A percentile compares a stretch with the other conserved stretches of the same genome.
Evolutionary conservation across 306 rosid species (phyloP).

Genomic region (Trichosanthes cucumerina): DNA sequence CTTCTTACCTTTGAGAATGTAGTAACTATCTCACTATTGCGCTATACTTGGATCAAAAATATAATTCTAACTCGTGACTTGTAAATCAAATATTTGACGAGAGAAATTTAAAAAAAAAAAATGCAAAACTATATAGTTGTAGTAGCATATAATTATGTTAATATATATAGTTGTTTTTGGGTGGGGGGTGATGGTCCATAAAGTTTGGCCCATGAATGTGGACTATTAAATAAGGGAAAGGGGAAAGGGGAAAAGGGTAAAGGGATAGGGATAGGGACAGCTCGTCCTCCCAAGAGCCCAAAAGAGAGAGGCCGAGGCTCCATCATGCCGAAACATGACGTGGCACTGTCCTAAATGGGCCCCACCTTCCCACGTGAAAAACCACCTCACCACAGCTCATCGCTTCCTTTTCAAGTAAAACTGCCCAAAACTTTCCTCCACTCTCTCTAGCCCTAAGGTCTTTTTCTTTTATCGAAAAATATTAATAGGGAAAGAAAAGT

Average conservation of each 20-base stretch:
- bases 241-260: not conserved
- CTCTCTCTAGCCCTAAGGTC: not conserved
- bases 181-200: not conserved
- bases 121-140: too few species aligned
- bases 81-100: too few species aligned
- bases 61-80: too few species aligned
- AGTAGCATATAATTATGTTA: too few species aligned
- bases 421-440: not conserved
- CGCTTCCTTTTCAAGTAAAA: constrained; percentile 6
- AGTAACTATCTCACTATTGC: too few species aligned
- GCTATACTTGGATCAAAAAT: too few species aligned
- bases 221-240: not conserved
- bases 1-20: too few species aligned
- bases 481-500: too few species aligned
- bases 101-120: too few species aligned
- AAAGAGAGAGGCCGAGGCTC: not conserved
- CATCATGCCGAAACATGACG: not conserved
- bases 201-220: not conserved
- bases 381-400: not conserved
- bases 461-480: too few species aligned
- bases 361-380: constrained; percentile 4
- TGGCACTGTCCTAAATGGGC: not conserved
- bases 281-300: not conserved
- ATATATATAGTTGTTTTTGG: not conserved
- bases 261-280: not conserved